phyloP scores from a whole-genome alignment of 345 rosid species.

The Triadica sebifera region DNA sequence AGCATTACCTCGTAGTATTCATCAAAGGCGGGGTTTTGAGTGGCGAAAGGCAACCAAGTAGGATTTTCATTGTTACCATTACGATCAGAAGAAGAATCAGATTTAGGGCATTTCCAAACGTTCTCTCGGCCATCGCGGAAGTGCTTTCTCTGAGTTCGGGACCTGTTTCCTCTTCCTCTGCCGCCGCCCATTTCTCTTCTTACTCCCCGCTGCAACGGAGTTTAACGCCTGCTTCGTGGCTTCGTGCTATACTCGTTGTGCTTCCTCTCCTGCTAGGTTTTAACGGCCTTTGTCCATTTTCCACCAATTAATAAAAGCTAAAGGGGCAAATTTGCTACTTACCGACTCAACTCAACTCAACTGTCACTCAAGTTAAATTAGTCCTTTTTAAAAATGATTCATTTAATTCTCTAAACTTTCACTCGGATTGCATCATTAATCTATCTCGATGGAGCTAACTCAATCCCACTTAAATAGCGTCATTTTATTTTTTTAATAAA shows the following conservation, averaged over 20 bases:
- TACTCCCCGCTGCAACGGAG: background rate
- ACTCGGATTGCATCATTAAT: too few relatives aligned
- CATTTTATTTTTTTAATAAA: too few relatives aligned
- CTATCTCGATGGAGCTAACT: too few relatives aligned
- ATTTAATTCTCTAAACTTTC: too few relatives aligned
- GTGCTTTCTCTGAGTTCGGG: conserved; percentile 64
- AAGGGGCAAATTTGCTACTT: too few relatives aligned
- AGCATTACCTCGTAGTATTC: conserved; percentile 73
- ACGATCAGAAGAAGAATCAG: conserved; percentile 43
- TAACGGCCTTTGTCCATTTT: too few relatives aligned
- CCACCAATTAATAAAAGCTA: too few relatives aligned
- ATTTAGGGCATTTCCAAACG: conserved; percentile 55
- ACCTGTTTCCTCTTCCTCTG: conserved; percentile 57
- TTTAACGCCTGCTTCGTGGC: background rate
- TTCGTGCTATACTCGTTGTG: background rate
- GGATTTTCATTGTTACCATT: conserved; percentile 17
- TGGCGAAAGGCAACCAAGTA: conserved; percentile 60
- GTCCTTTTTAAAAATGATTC: too few relatives aligned
- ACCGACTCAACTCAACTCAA: too few relatives aligned
- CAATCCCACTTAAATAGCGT: too few relatives aligned
- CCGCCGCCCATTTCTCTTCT: conserved; percentile 31
- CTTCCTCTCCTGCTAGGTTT: background rate
- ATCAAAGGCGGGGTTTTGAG: conserved; percentile 67
- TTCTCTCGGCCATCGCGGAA: conserved; percentile 66
- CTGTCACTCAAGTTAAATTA: too few relatives aligned